Percentiles rank a stretch among this genome's conserved stretches.
These are phyloP conservation scores for Trametes coccinea DNA, from an alignment of 768 basidiomycete genomes.

Conservation along the genomic window DNA sequence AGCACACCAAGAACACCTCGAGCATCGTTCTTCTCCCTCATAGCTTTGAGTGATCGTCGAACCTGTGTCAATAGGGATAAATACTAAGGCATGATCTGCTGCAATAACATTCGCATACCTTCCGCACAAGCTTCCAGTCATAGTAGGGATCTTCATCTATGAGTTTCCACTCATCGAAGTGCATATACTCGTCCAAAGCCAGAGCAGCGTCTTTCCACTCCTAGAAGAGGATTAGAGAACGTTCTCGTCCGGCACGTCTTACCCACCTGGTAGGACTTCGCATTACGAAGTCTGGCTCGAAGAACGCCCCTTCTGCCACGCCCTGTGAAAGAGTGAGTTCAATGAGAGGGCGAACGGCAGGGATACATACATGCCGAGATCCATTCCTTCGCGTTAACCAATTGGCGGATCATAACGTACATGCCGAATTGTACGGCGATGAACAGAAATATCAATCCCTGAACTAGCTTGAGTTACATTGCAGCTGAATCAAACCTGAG, in stretches of 20 bases:
- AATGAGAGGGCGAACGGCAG: background rate
- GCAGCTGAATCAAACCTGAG: no score
- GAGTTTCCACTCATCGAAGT: conserved; percentile 90
- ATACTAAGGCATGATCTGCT: no score
- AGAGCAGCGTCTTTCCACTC: conserved; percentile 89
- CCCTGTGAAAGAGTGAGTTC: conserved; percentile 49
- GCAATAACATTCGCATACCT: conserved; percentile 42
- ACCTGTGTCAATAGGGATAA: conserved; percentile 45
- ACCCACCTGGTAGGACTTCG: conserved; percentile 70
- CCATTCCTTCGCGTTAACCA: conserved; percentile 96
- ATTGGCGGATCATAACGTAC: conserved; percentile 85
- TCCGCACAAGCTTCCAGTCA: conserved; percentile 85
- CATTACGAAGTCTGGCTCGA: conserved; percentile 70
- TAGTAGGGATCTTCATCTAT: conserved; percentile 87
- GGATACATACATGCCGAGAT: conserved; percentile 71
- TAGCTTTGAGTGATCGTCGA: conserved; percentile 63
- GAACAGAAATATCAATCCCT: conserved; percentile 83
- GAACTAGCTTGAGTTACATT: background rate
- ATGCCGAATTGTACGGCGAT: conserved; percentile 83
- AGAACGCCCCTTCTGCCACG: conserved; percentile 80
- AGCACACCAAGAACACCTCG: conserved; percentile 87
- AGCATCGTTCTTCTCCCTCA: conserved; percentile 78
- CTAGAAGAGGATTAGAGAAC: conserved; percentile 33
- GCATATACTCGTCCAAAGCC: conserved; percentile 76
- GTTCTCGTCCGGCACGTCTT: background rate